phyloP scores from a whole-genome alignment of 768 basidiomycete genomes.

The Cystofilobasidium capitatum region DNA sequence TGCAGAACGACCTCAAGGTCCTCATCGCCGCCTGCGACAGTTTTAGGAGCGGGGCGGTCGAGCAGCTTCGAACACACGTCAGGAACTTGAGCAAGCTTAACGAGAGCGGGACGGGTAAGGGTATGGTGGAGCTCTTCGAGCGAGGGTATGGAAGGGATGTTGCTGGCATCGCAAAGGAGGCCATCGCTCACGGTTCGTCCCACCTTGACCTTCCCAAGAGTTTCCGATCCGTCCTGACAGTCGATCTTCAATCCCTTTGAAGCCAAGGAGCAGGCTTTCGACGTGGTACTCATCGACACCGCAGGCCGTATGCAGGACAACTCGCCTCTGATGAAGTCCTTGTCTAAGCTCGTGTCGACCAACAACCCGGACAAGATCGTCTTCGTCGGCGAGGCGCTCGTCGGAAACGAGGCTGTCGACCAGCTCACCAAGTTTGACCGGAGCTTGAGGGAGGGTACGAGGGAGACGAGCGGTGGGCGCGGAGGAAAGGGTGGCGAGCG shows the following conservation, averaged over 20 bases:
- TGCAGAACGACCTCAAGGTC: slow-evolving; percentile 86
- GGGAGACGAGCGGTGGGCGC: slow-evolving; percentile 49
- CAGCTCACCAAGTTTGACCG: slow-evolving; percentile 95
- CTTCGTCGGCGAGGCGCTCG: slow-evolving; percentile 95
- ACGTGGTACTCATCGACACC: slow-evolving; percentile 95
- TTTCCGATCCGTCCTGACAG: not conserved
- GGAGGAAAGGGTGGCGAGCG: slow-evolving; percentile 52
- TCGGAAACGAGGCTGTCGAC: slow-evolving; percentile 98
- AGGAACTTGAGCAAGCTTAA: slow-evolving; percentile 76
- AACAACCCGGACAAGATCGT: slow-evolving; percentile 96
- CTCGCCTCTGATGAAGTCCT: slow-evolving; percentile 95
- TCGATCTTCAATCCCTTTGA: slow-evolving; percentile 6
- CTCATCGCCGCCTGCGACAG: slow-evolving; percentile 98
- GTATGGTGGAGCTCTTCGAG: slow-evolving; percentile 82
- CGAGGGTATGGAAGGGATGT: slow-evolving; percentile 97
- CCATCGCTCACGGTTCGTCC: slow-evolving; percentile 69
- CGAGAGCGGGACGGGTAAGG: slow-evolving; percentile 19
- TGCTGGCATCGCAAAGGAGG: slow-evolving; percentile 94
- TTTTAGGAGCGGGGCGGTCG: slow-evolving; percentile 95
- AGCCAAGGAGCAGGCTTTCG: slow-evolving; percentile 85
- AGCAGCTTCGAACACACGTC: slow-evolving; percentile 93
- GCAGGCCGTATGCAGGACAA: slow-evolving; percentile 99
- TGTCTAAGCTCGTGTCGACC: slow-evolving; percentile 92
- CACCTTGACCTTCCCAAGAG: not conserved
- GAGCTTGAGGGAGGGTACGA: slow-evolving; percentile 81